Evolutionary conservation across 1,139 yeast genomes (phyloP).

Genomic region (Magnusiomyces tetraspermus): DNA sequence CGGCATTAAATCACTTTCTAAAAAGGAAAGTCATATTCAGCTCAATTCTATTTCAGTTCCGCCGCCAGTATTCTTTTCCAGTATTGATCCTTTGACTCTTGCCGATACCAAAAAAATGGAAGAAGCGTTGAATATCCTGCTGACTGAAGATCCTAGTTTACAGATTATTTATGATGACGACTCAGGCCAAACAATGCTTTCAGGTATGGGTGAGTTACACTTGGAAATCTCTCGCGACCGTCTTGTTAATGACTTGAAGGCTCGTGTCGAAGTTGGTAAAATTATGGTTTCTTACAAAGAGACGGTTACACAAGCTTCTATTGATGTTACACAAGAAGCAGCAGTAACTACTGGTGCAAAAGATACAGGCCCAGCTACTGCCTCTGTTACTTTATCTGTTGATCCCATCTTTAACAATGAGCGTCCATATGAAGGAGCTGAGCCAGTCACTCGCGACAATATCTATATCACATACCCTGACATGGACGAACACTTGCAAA

Average conservation of each 20-base stretch:
- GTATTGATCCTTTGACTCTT: conserved; percentile 72
- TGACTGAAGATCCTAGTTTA: conserved; percentile 80
- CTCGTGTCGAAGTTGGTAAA: conserved; percentile 67
- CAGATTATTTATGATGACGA: conserved; percentile 66
- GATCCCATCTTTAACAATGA: conserved; percentile 47
- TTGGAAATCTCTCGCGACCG: conserved; percentile 79
- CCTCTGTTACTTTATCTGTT: conserved; percentile 37
- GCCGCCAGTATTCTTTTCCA: conserved; percentile 84
- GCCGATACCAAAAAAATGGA: conserved; percentile 70
- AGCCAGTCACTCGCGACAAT: conserved; percentile 29
- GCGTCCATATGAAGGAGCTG: conserved; percentile 24
- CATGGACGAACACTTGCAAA: conserved; percentile 23
- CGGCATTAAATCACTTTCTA: conserved; percentile 32
- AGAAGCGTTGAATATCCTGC: conserved; percentile 51
- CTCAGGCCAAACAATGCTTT: conserved; percentile 72
- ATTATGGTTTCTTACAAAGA: conserved; percentile 88
- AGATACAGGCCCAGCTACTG: conserved; percentile 15
- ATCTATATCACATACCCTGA: conserved; percentile 34
- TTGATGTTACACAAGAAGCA: conserved; percentile 24
- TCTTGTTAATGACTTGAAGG: conserved; percentile 67
- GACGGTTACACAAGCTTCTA: conserved; percentile 34
- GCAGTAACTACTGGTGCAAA: conserved; percentile 4
- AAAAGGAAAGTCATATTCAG: conserved; percentile 36
- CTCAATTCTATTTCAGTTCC: conserved; percentile 77
- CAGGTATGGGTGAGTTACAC: conserved; percentile 97